Percentiles rank a stretch among this genome's conserved stretches.
phyloP scores from a whole-genome alignment of 164 flowering plant species.

The Nymphaea colorata region DNA sequence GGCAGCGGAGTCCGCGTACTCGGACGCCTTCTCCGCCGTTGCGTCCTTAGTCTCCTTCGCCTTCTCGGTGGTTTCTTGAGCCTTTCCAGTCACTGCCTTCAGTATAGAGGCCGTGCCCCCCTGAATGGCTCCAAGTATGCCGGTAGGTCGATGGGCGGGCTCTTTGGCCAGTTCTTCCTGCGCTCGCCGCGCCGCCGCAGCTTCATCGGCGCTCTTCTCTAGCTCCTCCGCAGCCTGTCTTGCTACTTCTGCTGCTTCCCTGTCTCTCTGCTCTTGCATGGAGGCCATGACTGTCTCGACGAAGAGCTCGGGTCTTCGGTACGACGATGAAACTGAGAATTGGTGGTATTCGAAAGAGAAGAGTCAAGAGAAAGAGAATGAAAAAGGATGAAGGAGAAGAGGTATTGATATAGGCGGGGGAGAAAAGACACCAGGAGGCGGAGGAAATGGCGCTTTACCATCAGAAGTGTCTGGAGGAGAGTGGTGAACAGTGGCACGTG shows the following conservation, averaged over 20 bases:
- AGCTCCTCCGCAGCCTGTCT: slow-evolving; percentile 3
- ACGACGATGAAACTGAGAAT: too few species aligned
- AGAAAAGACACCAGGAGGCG: too few species aligned
- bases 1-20: slow-evolving; percentile 14
- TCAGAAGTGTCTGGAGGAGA: too few species aligned
- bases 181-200: too few species aligned
- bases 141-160: slow-evolving; percentile 1
- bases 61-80: slow-evolving; percentile 14
- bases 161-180: neutral
- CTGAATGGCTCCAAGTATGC: slow-evolving; percentile 7
- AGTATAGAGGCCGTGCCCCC: slow-evolving; percentile 15
- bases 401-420: too few species aligned
- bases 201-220: neutral
- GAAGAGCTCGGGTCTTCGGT: too few species aligned
- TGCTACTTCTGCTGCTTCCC: slow-evolving; percentile 10
- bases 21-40: slow-evolving; percentile 13
- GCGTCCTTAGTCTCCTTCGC: slow-evolving; percentile 16
- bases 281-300: slow-evolving; percentile 6
- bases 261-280: slow-evolving; percentile 12
- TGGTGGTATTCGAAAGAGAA: too few species aligned
- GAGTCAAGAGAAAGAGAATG: too few species aligned
- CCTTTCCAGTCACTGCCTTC: slow-evolving; percentile 28
- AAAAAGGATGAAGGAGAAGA: too few species aligned
- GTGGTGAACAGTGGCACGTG: too few species aligned
- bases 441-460: too few species aligned